These are phyloP conservation scores for Pseudonectria foliicola DNA, from an alignment of 2,329 filamentous ascomycete genomes.

Conservation along the genomic window DNA sequence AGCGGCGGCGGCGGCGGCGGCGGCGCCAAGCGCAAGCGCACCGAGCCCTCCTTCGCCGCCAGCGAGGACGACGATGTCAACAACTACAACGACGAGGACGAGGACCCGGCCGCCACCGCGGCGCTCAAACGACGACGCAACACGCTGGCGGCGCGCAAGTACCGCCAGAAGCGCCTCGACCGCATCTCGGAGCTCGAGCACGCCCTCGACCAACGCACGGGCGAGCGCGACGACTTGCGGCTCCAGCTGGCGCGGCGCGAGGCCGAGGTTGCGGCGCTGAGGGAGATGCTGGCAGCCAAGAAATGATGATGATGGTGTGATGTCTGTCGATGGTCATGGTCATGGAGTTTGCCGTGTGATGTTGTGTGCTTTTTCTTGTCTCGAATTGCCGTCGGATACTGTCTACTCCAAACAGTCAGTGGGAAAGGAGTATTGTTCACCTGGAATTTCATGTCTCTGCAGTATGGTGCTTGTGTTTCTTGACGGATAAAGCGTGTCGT, in stretches of 20 bases:
- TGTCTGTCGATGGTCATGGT: no score
- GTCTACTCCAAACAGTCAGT: no score
- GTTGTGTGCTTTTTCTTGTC: neutral
- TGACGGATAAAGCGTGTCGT: no score
- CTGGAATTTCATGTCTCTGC: no score
- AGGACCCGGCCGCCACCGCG: slow-evolving; percentile 20
- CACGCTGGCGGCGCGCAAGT: slow-evolving; percentile 64
- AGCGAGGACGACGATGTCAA: slow-evolving; percentile 11
- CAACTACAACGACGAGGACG: slow-evolving; percentile 16
- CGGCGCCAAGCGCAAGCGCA: slow-evolving; percentile 14
- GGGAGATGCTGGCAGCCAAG: slow-evolving; percentile 37
- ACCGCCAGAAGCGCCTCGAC: slow-evolving; percentile 63
- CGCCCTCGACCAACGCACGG: slow-evolving; percentile 49
- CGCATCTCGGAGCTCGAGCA: slow-evolving; percentile 56
- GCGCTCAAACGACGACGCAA: slow-evolving; percentile 57
- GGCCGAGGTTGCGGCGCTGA: slow-evolving; percentile 56
- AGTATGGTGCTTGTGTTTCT: neutral
- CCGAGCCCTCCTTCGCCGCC: slow-evolving; percentile 3
- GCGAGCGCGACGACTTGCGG: slow-evolving; percentile 57
- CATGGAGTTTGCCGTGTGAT: no score
- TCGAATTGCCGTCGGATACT: no score
- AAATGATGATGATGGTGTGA: slow-evolving; percentile 17
- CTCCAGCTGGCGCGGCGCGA: slow-evolving; percentile 57
- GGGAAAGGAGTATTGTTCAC: no score
- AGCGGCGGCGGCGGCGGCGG: slow-evolving; percentile 1